These are phyloP conservation scores for Acrocalymma vagum DNA, from an alignment of 2,329 filamentous ascomycete species.

Conservation along the genomic window DNA sequence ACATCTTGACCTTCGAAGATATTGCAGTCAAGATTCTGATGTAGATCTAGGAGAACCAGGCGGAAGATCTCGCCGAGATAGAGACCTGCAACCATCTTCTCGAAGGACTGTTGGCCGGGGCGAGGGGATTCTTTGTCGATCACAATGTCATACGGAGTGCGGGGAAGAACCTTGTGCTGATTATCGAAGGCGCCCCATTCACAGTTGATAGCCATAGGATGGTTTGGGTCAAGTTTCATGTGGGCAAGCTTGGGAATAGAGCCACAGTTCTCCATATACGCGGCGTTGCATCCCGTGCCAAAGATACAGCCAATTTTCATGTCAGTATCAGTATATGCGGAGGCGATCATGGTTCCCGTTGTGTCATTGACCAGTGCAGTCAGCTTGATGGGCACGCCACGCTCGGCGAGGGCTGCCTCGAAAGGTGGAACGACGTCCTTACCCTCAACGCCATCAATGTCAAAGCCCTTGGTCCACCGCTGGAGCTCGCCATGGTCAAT, in stretches of 20 bases:
- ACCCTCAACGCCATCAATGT: constrained; percentile 91
- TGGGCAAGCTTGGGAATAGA: constrained; percentile 93
- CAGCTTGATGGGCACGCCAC: constrained; percentile 88
- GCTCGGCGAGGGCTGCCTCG: constrained; percentile 77
- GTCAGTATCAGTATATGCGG: constrained; percentile 90
- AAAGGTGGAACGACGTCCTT: constrained; percentile 91
- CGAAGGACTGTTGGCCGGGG: constrained; percentile 92
- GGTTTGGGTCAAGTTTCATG: constrained; percentile 84
- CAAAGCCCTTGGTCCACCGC: constrained; percentile 97
- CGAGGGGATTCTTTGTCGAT: constrained; percentile 93
- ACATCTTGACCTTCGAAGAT: constrained; percentile 89
- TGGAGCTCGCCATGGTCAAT: constrained; percentile 93
- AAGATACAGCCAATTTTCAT: constrained; percentile 99
- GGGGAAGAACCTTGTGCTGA: constrained; percentile 86
- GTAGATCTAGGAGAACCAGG: constrained; percentile 82
- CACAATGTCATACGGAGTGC: constrained; percentile 84
- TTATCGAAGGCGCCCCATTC: constrained; percentile 99
- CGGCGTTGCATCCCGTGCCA: constrained; percentile 96
- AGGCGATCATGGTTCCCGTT: constrained; percentile 95
- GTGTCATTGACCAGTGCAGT: constrained; percentile 97
- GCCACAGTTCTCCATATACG: constrained; percentile 94
- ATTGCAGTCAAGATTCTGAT: constrained; percentile 68
- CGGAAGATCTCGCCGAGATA: constrained; percentile 97
- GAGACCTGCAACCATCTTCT: constrained; percentile 97
- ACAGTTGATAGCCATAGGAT: constrained; percentile 96